phyloP scores from a whole-genome alignment of 306 rosid genomes.

The Acacia melanoxylon region DNA sequence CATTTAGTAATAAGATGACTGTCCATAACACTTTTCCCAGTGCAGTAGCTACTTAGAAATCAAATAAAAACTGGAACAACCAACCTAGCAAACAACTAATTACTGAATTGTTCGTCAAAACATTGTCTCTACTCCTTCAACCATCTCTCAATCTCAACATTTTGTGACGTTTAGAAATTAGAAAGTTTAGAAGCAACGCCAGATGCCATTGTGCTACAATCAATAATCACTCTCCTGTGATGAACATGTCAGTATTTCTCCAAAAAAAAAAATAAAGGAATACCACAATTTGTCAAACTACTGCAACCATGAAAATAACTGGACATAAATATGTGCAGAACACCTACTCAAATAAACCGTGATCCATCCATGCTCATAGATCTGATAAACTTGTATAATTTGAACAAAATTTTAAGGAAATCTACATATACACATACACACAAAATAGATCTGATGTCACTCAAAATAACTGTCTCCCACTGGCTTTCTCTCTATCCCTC shows the following conservation, averaged over 20 bases:
- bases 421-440: too few relatives aligned
- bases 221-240: neutral
- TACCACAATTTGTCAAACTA: constrained; percentile 18
- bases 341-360: constrained; percentile 99
- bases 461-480: too few relatives aligned
- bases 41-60: constrained; percentile 5
- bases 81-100: neutral
- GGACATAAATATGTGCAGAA: constrained; percentile 43
- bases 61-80: too few relatives aligned
- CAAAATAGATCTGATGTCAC: too few relatives aligned
- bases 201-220: constrained; percentile 20
- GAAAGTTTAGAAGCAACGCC: neutral
- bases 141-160: constrained; percentile 2
- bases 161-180: neutral
- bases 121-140: neutral
- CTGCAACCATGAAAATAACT: constrained; percentile 10
- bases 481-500: too few relatives aligned
- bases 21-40: too few relatives aligned
- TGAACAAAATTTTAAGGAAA: too few relatives aligned
- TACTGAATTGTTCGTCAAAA: neutral
- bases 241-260: constrained; percentile 7
- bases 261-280: constrained; percentile 11
- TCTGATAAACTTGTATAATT: too few relatives aligned
- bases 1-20: too few relatives aligned
- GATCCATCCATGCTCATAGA: constrained; percentile 97